phyloP scores from a whole-genome alignment of 2,329 filamentous ascomycete genomes.

The Cladosporium sp. region DNA sequence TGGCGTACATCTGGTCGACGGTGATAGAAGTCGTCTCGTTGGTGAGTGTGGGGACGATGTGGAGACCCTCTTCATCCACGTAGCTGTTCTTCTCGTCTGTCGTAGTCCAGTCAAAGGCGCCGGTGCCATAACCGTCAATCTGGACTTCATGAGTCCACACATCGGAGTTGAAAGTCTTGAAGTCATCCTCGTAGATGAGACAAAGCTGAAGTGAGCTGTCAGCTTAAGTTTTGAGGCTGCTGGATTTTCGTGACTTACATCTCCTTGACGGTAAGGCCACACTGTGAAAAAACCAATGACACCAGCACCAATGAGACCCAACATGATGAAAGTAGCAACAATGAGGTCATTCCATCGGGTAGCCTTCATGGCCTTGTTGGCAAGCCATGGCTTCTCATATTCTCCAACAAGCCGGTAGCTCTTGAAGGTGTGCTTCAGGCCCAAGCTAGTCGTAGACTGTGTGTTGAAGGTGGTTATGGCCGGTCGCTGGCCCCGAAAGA shows the following conservation, averaged over 20 bases:
- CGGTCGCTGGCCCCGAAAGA: not conserved
- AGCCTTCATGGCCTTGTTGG: slow-evolving; percentile 13
- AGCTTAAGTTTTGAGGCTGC: slow-evolving; percentile 1
- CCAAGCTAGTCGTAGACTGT: not conserved
- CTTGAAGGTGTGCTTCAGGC: slow-evolving; percentile 1
- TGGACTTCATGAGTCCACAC: slow-evolving; percentile 49
- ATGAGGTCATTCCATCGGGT: slow-evolving; percentile 12
- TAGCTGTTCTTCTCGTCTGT: slow-evolving; percentile 45
- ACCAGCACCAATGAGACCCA: slow-evolving; percentile 1
- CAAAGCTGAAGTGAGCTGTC: slow-evolving; percentile 39
- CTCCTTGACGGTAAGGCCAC: not conserved
- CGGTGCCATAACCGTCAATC: slow-evolving; percentile 33
- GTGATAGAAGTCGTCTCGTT: slow-evolving; percentile 35
- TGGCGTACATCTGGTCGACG: slow-evolving; percentile 26
- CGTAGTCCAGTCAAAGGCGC: slow-evolving; percentile 53
- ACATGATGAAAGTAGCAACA: slow-evolving; percentile 10
- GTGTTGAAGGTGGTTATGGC: not conserved
- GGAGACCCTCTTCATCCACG: slow-evolving; percentile 45
- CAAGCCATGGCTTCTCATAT: slow-evolving; percentile 16
- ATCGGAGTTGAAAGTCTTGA: slow-evolving; percentile 39
- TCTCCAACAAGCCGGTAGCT: slow-evolving; percentile 10
- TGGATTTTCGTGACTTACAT: not conserved
- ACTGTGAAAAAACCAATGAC: slow-evolving; percentile 8
- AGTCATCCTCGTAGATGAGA: slow-evolving; percentile 48
- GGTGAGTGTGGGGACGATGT: slow-evolving; percentile 53